Evolutionary conservation across 164 flowering plant genomes (phyloP), one percentile per base, ranked within the genome.

Genomic region (Piper longum): DNA sequence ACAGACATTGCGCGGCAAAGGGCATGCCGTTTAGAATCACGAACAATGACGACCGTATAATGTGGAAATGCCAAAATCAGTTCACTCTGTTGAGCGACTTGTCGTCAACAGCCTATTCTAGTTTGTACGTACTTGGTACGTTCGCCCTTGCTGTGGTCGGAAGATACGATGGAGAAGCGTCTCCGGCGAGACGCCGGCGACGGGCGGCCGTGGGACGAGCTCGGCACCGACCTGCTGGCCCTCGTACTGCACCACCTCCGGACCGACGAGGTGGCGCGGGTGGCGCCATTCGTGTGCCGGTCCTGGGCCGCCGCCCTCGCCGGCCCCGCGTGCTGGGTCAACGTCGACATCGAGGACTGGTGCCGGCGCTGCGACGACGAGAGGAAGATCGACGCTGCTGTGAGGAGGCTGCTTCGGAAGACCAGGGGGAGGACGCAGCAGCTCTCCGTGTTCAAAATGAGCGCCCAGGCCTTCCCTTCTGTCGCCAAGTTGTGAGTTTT

Each of bases 271-370:
- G 36, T 73, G 57, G 43, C 71, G 3, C 36, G 64, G 16, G 36
- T 14, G 36, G 69, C 73, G 16, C 67, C 71, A 0, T 45, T 69
- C 51, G 79, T 76, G 1, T 76, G 79, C 65, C 26, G 43, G 60
- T 62, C 76, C 17, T 76, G 76, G 76, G 39, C 60, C 2, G 74
- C 59, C 0, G 69, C 40, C 5, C 66, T 76, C 19, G 66, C 64
- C 17, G 76, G 73, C 41, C 71, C 79, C 43, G 64, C 73, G 57
- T 73, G 79, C 57, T 76, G 79, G 79, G 18, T 61, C 3, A 58
- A 70, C 16, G 72, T 76, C 17, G 76, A 76, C 55, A 39, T 76
- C 3, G 69, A 69, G 57, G 45, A 59, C 2, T 76, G 79, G 79
- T 67, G 79, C 51, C 71, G 73, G 41, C 68, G 74, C 1, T 57